These are phyloP conservation scores for Fusarium lateritium DNA, from an alignment of 2,329 filamentous ascomycete genomes.

Conservation along the genomic window DNA sequence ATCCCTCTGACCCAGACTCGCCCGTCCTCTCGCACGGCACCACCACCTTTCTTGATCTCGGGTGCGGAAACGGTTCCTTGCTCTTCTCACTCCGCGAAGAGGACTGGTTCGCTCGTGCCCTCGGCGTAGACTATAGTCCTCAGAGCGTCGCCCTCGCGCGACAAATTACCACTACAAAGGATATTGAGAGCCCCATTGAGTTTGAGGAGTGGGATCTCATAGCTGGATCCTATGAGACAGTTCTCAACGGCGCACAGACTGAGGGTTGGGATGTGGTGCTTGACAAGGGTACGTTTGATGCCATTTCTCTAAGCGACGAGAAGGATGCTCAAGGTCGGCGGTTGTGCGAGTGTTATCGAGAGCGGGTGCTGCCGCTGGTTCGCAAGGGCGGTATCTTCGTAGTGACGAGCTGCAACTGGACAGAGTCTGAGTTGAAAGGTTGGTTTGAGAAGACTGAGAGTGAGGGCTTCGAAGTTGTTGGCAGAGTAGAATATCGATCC, in stretches of 20 bases:
- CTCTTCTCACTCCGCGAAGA: conserved; percentile 82
- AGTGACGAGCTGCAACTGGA: conserved; percentile 99
- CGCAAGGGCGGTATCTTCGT: conserved; percentile 80
- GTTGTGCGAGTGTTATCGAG: conserved; percentile 82
- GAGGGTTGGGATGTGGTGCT: conserved; percentile 88
- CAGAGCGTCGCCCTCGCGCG: conserved; percentile 81
- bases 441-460: conserved; percentile 77
- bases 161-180: conserved; percentile 66
- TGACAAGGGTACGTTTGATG: conserved; percentile 99
- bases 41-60: conserved; percentile 85
- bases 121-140: conserved; percentile 91
- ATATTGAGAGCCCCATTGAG: conserved; percentile 52
- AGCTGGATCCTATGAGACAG: conserved; percentile 54
- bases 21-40: conserved; percentile 47
- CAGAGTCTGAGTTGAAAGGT: conserved; percentile 82
- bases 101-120: conserved; percentile 76
- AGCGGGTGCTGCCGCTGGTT: conserved; percentile 77
- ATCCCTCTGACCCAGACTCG: conserved; percentile 46
- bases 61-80: conserved; percentile 94
- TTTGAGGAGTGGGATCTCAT: conserved; percentile 77
- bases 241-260: conserved; percentile 51
- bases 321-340: conserved; percentile 67
- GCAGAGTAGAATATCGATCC: conserved; percentile 82
- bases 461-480: conserved; percentile 70
- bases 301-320: conserved; percentile 82